Conservation (phyloP, 179 eudicot genomes). For the Patellifolia procumbens region DNA sequence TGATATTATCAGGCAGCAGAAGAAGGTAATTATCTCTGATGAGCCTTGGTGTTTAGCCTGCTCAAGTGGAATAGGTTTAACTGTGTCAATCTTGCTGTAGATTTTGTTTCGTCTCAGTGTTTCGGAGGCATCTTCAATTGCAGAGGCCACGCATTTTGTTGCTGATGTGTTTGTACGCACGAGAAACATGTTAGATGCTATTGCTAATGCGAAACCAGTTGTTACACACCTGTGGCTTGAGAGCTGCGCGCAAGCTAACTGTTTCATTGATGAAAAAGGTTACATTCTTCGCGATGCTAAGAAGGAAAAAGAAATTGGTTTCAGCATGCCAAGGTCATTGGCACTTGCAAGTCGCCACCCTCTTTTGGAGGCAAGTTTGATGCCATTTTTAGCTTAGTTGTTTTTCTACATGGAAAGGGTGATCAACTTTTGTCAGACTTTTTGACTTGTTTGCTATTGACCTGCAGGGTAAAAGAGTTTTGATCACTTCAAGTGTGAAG, state of each 20-base stretch:
- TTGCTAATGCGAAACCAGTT: slow-evolving; percentile 81
- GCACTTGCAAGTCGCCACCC: slow-evolving; percentile 68
- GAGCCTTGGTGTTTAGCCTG: slow-evolving; percentile 4
- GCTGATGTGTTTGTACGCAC: slow-evolving; percentile 89
- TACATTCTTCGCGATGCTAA: slow-evolving; percentile 79
- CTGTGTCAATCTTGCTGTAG: slow-evolving; percentile 38
- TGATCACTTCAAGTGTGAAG: slow-evolving; percentile 78
- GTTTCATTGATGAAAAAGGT: slow-evolving; percentile 81
- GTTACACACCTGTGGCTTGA: slow-evolving; percentile 91
- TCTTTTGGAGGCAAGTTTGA: slow-evolving; percentile 62
- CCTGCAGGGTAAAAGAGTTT: slow-evolving; percentile 71
- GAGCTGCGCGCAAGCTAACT: slow-evolving; percentile 80
- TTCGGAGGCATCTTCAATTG: slow-evolving; percentile 60
- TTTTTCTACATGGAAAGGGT: neutral
- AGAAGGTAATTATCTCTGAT: slow-evolving; percentile 56
- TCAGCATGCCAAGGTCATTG: slow-evolving; percentile 73
- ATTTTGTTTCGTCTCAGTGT: slow-evolving; percentile 67
- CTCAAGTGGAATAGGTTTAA: slow-evolving; percentile 6
- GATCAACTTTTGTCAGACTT: neutral
- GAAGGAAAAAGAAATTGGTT: slow-evolving; percentile 87
- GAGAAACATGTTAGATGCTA: slow-evolving; percentile 92
- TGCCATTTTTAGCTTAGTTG: neutral
- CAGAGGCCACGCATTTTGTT: slow-evolving; percentile 83
- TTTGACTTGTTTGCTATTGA: slow-evolving; percentile 10
- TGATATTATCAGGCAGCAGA: slow-evolving; percentile 70